Percentiles rank a stretch among this genome's conserved stretches.
These are phyloP conservation scores for Beauveria scarabaeidicola DNA, from an alignment of 2,329 filamentous ascomycete genomes.

Conservation along the genomic window DNA sequence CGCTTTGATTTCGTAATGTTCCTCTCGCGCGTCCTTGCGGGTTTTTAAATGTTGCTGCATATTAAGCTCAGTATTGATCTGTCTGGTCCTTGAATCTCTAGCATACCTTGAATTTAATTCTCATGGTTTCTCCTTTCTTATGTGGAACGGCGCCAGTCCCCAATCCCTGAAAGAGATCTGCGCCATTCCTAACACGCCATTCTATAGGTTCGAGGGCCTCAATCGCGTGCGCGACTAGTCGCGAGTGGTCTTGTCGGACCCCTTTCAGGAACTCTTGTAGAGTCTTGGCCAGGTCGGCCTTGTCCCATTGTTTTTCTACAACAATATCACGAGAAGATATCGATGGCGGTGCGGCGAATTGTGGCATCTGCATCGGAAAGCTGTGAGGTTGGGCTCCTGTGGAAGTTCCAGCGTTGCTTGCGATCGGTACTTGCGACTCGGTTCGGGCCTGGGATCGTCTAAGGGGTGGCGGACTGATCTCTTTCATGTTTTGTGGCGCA, in stretches of 20 bases:
- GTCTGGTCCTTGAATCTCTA: background rate
- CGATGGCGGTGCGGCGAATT: slow-evolving; percentile 13
- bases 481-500: background rate
- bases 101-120: slow-evolving; percentile 42
- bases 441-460: slow-evolving; percentile 15
- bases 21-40: slow-evolving; percentile 37
- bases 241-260: slow-evolving; percentile 37
- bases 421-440: background rate
- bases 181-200: slow-evolving; percentile 31
- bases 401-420: slow-evolving; percentile 4
- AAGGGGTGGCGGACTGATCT: slow-evolving; percentile 22
- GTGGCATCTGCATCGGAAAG: background rate
- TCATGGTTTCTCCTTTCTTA: slow-evolving; percentile 33
- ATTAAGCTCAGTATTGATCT: background rate
- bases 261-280: slow-evolving; percentile 33
- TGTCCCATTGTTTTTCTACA: background rate
- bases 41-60: slow-evolving; percentile 34
- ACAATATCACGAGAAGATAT: background rate
- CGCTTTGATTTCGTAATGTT: slow-evolving; percentile 32
- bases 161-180: slow-evolving; percentile 41
- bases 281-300: background rate
- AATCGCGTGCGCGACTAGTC: slow-evolving; percentile 36
- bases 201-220: slow-evolving; percentile 34
- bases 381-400: slow-evolving; percentile 10
- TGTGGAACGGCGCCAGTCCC: slow-evolving; percentile 27